Conservation (phyloP, 2,329 filamentous ascomycete genomes). For the Hymenotorrendiella dingleyae region DNA sequence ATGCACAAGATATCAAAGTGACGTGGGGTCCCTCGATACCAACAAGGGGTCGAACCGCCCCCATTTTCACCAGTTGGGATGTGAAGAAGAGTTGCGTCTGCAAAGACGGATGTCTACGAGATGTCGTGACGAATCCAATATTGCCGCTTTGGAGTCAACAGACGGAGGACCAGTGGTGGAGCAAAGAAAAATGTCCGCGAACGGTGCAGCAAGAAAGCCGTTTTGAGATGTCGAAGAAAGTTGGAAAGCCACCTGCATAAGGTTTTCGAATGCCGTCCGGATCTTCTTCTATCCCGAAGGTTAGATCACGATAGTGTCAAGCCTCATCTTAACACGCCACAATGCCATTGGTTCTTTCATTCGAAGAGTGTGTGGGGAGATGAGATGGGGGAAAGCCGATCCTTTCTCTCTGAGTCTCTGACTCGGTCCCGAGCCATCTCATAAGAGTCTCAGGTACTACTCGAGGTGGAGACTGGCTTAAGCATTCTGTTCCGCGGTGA, state of each 20-base stretch:
- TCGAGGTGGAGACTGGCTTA: too few species aligned
- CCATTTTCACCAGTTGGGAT: not conserved
- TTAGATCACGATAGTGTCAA: constrained; percentile 2
- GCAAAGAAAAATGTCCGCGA: not conserved
- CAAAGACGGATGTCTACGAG: not conserved
- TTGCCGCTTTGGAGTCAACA: not conserved
- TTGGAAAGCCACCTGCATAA: too few species aligned
- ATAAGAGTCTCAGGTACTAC: too few species aligned
- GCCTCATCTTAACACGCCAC: constrained; percentile 2
- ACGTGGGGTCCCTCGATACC: not conserved
- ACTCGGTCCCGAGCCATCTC: too few species aligned
- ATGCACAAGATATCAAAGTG: not conserved
- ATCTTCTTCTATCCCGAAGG: constrained; percentile 3
- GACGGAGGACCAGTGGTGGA: not conserved
- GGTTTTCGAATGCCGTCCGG: constrained; percentile 1
- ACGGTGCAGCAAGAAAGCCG: not conserved
- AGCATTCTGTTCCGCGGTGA: too few species aligned
- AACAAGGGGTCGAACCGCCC: not conserved
- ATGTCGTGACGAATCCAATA: not conserved
- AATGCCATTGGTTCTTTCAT: not conserved
- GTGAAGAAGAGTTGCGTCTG: not conserved
- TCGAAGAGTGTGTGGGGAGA: not conserved
- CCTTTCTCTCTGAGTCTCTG: not conserved
- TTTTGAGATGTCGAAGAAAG: not conserved
- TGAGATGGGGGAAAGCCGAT: not conserved